These are phyloP conservation scores for Erysimum cheiri DNA, from an alignment of 441 rosid genomes.

Conservation along the genomic window DNA sequence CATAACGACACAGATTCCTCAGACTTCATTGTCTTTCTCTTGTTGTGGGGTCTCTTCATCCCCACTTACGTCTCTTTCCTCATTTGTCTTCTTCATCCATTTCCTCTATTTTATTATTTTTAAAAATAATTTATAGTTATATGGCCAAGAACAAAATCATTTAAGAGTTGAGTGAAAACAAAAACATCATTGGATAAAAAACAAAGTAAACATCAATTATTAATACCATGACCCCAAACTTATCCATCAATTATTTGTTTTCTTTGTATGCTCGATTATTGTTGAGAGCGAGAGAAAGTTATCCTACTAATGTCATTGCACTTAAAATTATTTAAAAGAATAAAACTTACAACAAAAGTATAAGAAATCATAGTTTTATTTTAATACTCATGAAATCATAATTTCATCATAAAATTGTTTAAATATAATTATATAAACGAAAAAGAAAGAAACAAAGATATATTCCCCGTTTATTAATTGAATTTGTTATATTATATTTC, in stretches of 20 bases:
- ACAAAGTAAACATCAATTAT: conserved; percentile 23
- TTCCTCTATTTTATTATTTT: background rate
- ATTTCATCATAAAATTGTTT: too few relatives aligned
- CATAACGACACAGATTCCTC: conserved; percentile 50
- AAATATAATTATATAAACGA: too few relatives aligned
- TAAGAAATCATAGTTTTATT: too few relatives aligned
- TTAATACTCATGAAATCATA: too few relatives aligned
- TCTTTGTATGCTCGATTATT: conserved; percentile 9
- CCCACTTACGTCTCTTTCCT: conserved; percentile 34
- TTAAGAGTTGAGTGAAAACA: conserved; percentile 24
- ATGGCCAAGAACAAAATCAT: conserved; percentile 37
- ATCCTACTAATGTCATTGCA: background rate
- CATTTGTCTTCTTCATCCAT: conserved; percentile 29
- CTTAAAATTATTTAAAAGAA: too few relatives aligned
- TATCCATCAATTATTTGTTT: conserved; percentile 15
- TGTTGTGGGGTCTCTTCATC: conserved; percentile 27
- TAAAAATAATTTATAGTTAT: background rate
- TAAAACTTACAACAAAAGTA: too few relatives aligned
- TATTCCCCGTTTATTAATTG: too few relatives aligned
- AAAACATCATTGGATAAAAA: conserved; percentile 26
- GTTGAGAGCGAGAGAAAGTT: conserved; percentile 6
- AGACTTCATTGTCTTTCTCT: conserved; percentile 45
- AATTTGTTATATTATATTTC: too few relatives aligned
- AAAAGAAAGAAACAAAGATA: too few relatives aligned
- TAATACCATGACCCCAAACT: conserved; percentile 17